Conservation (phyloP, 2,329 filamentous ascomycete species). For the Chaetothyriales sp. region DNA sequence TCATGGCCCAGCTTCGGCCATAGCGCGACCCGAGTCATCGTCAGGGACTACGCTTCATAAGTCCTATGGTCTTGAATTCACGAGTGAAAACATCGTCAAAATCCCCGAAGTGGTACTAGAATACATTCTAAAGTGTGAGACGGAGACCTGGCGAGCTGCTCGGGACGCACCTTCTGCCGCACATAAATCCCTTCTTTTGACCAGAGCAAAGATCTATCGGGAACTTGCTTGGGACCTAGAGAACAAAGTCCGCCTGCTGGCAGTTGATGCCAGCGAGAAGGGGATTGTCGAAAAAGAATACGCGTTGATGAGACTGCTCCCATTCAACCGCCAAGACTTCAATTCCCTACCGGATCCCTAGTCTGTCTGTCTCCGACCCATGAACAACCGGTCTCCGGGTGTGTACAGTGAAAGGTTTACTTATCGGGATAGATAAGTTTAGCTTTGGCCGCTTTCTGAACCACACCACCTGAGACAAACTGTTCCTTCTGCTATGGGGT, state of each 20-base stretch:
- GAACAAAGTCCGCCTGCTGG: not conserved
- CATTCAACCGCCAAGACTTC: not conserved
- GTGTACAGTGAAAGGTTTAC: too few species aligned
- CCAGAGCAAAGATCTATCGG: not conserved
- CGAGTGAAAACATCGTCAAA: not conserved
- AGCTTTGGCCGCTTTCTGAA: too few species aligned
- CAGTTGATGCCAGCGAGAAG: not conserved
- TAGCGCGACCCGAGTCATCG: not conserved
- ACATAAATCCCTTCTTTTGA: not conserved
- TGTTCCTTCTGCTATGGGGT: too few species aligned
- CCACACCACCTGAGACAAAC: too few species aligned
- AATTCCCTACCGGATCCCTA: not conserved
- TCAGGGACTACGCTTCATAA: not conserved
- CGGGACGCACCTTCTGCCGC: not conserved
- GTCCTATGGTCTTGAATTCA: not conserved
- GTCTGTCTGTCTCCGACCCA: too few species aligned
- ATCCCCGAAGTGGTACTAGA: not conserved
- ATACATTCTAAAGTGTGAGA: not conserved
- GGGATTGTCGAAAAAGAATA: not conserved
- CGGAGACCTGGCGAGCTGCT: not conserved
- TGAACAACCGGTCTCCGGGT: too few species aligned
- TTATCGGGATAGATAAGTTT: too few species aligned
- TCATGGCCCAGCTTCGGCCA: not conserved
- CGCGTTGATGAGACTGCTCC: not conserved
- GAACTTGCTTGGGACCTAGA: not conserved